These are phyloP conservation scores for Pelargonium cotyledonis DNA, from an alignment of 441 rosid species.

Conservation along the genomic window DNA sequence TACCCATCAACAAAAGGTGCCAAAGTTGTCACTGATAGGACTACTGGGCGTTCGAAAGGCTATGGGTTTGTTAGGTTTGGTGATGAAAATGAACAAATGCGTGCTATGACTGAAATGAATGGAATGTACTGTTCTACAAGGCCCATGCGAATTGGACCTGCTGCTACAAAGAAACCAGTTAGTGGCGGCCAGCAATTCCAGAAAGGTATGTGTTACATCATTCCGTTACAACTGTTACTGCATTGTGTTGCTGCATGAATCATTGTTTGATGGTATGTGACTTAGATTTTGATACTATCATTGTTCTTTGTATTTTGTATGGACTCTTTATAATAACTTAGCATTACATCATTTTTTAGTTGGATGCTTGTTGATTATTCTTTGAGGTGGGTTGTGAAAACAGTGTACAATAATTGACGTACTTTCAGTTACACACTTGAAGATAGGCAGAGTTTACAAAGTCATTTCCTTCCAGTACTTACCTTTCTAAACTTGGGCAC, in stretches of 20 bases:
- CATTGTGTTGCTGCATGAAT: not conserved
- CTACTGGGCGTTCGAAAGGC: constrained; percentile 62
- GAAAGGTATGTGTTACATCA: constrained; percentile 34
- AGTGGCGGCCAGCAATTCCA: constrained; percentile 42
- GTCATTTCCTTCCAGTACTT: constrained; percentile 45
- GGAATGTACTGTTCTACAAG: constrained; percentile 60
- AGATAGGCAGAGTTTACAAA: constrained; percentile 42
- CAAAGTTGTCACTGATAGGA: constrained; percentile 68
- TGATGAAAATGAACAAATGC: constrained; percentile 57
- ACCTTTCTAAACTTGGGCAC: constrained; percentile 48
- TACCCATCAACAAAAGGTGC: constrained; percentile 59
- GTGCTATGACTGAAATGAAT: constrained; percentile 73
- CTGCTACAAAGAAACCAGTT: constrained; percentile 49
- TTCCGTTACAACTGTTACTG: not conserved
- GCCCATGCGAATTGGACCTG: constrained; percentile 64
- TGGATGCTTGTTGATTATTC: constrained; percentile 1
- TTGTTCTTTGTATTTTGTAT: not conserved
- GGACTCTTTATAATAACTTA: not conserved
- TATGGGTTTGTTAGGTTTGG: constrained; percentile 69
- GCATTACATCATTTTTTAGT: not conserved
- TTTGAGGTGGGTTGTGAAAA: constrained; percentile 7
- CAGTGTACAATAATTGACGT: constrained; percentile 16
- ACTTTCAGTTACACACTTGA: constrained; percentile 39
- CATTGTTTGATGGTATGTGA: not conserved
- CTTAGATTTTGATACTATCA: not conserved